Evolutionary conservation across 2,329 filamentous ascomycete genomes (phyloP), one percentile per base, ranked within the genome.

Genomic region (Trichoderma sp.): DNA sequence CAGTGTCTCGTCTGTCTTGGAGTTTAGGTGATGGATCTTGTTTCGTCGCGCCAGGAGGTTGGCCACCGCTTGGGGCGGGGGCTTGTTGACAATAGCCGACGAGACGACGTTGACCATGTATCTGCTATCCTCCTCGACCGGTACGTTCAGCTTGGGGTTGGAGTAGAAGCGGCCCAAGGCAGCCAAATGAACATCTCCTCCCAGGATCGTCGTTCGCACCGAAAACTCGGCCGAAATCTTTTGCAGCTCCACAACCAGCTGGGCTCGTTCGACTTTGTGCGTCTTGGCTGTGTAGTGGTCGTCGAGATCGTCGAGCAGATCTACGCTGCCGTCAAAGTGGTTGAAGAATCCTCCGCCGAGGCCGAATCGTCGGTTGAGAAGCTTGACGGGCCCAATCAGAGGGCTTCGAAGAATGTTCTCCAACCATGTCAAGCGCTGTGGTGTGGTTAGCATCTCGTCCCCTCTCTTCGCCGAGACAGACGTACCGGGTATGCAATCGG

Each of bases 61-160:
- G 12, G 93, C 93, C 73, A 99, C 90, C 71, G 79, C 93, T 75
- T 90, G 87, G 1, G 94, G 92, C 15, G 93, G 92, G 2, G 95
- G 95, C 71, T 94, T 94, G 75, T 99, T 97, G 69, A 96, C 93
- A 72, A 99, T 98, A 39, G 93, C 93, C 0, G 93, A 97, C 6
- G 93, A 96, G 61, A 98, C 85, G 21, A 99, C 85, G 73, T 99
- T 99, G 58, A 89, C 90, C 88, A 99, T 98, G 77, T 98, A 98
- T 64, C 95, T 87, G 74, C 92, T 90, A 76, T 99, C 95, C 66
- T 89, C 84, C 74, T 94, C 90, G 63, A 88, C 90, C 0, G 91
- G 84, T 41, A 97, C 84, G 61, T 88, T 84, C 51, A 95, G 83
- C 71, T 88, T 89, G 7, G 92, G 91, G 72, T 95, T 95, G 17